These are phyloP conservation scores for Daldinia decipiens DNA, from an alignment of 495 filamentous ascomycete genomes.

Conservation along the genomic window DNA sequence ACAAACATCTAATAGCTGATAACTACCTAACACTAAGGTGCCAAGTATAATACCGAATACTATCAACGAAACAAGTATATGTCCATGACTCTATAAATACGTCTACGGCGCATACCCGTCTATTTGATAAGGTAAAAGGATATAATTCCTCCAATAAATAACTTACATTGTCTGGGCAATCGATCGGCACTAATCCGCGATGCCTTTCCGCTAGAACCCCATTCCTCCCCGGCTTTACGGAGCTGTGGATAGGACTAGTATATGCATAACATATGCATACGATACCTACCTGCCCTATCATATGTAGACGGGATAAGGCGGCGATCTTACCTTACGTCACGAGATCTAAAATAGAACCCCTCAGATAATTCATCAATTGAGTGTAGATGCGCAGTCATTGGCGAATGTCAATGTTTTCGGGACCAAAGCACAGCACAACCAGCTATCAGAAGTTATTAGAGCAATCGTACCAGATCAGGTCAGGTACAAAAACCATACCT, in stretches of 20 bases:
- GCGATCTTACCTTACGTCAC: conserved; percentile 36
- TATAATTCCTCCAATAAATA: neutral
- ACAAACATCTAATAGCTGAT: neutral
- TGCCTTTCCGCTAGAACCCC: neutral
- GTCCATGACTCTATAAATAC: neutral
- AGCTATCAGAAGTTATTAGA: neutral
- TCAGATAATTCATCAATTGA: neutral
- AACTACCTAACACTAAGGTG: too few species aligned
- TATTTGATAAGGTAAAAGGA: conserved; percentile 13
- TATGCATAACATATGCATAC: neutral
- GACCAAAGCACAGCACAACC: neutral
- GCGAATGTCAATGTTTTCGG: neutral
- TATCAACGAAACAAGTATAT: neutral
- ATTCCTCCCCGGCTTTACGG: conserved; percentile 26
- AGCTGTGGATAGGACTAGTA: conserved; percentile 20
- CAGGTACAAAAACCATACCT: conserved; percentile 1
- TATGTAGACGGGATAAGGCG: conserved; percentile 14
- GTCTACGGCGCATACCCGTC: neutral
- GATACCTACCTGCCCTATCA: neutral
- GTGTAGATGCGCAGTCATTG: conserved; percentile 4
- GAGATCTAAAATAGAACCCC: neutral
- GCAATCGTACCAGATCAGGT: neutral
- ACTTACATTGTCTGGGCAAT: neutral
- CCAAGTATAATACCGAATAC: neutral
- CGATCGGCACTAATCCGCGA: conserved; percentile 14